Evolutionary conservation across 2,329 filamentous ascomycete genomes (phyloP), one percentile per base, ranked within the genome.

Genomic region (Hypomyces perniciosus): DNA sequence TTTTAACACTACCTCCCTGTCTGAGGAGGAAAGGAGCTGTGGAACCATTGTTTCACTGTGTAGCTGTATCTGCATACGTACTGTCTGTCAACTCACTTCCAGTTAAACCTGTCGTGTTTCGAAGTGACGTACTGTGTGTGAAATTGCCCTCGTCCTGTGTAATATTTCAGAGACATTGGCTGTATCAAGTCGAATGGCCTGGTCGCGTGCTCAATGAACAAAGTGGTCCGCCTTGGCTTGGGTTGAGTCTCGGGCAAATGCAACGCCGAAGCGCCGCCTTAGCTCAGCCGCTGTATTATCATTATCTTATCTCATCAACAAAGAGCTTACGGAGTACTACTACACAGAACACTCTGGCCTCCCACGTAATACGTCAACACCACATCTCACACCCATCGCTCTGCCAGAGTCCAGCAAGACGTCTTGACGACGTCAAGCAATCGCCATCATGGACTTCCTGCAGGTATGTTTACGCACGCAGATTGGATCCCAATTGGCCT

Each of bases 371-470:
- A 35, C 49, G 46, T 34, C 28, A 45, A 34, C 50, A 41, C 40
- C 50, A 44, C 43, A 34, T 20, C n/a, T 44, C 38, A 35, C 40
- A 7, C 29, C 30, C 40, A 12, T 43, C 8, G 13, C 31, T 33
- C 4, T 37, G 5, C 28, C 35, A 39, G 10, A 12, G 6, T n/a
- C 20, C 30, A 44, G 44, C 43, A 35, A 31, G 48, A 43, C 45
- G 43, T 51, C 45, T 33, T 48, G 34, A 30, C 9, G 30, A 30
- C 30, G 46, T 45, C 52, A 8, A 46, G 31, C 49, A 54, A 55
- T 57, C 52, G 55, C 59, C 64, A 65, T 57, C 62, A 74, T 75
- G 72, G 72, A 75, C 58, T 70, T 76, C 54, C 70, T 76, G 52
- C 72, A 76, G 71, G 68, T 70, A 66, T 7, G 64, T 56, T 12